Conservation (phyloP, 1,284 basidiomycete genomes). For the Moniliophthora roreri region DNA sequence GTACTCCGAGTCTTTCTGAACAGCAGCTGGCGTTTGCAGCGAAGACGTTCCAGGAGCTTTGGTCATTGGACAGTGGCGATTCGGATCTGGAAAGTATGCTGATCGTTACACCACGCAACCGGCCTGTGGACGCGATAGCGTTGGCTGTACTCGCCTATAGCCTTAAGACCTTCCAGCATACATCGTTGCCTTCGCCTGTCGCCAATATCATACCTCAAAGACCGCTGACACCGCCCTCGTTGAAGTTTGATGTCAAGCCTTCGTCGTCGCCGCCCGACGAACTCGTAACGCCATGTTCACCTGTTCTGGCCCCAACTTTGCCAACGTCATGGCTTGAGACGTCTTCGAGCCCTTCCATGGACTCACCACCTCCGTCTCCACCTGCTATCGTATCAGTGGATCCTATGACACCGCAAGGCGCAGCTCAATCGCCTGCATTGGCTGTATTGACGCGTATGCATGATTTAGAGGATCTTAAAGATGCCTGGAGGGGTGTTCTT, state of each 20-base stretch:
- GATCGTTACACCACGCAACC: background rate
- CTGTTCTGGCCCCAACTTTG: background rate
- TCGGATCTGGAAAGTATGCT: background rate
- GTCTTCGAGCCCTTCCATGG: background rate
- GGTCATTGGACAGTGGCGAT: background rate
- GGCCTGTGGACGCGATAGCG: background rate
- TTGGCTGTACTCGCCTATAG: background rate
- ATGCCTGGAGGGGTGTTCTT: background rate
- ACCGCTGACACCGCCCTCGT: too few species aligned
- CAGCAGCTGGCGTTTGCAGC: background rate
- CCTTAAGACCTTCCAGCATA: background rate
- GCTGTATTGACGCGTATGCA: background rate
- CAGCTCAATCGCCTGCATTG: background rate
- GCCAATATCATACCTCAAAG: too few species aligned
- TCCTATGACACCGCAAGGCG: background rate
- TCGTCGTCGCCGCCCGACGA: background rate
- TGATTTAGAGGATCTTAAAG: background rate
- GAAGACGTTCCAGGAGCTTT: background rate
- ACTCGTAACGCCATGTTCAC: background rate
- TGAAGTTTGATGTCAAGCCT: too few species aligned
- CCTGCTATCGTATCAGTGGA: constrained; percentile 1
- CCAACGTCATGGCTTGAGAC: background rate
- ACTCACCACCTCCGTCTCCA: background rate
- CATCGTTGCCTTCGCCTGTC: too few species aligned
- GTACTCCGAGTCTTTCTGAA: background rate